Evolutionary conservation across 352 stramenopile species (phyloP).

Genomic region (Globisporangium apiculatum): DNA sequence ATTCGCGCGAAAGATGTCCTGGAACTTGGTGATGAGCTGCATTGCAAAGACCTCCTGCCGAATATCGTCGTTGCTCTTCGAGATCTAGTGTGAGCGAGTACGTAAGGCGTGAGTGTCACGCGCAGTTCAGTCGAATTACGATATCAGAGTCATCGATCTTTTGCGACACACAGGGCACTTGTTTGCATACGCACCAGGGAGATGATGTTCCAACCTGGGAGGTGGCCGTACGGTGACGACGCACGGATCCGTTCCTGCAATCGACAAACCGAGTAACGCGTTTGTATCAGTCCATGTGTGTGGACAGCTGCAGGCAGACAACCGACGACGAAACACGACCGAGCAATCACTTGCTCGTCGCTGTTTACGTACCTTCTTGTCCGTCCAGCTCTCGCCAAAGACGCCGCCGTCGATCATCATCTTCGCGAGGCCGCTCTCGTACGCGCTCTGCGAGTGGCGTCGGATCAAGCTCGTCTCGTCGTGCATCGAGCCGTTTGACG

Average conservation of each 20-base stretch:
- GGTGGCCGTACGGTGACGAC: conserved; percentile 76
- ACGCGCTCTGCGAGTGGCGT: conserved; percentile 48
- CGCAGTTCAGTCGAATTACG: neutral
- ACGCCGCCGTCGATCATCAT: conserved; percentile 43
- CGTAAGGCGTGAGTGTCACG: neutral
- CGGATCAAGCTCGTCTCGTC: conserved; percentile 37
- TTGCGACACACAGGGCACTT: neutral
- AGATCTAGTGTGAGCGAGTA: conserved; percentile 49
- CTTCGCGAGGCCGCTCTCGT: conserved; percentile 62
- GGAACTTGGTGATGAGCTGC: conserved; percentile 92
- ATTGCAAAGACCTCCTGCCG: conserved; percentile 95
- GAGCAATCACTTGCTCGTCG: no score
- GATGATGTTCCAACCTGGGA: conserved; percentile 90
- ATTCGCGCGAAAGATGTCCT: conserved; percentile 89
- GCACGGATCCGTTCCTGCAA: conserved; percentile 72
- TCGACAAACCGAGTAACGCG: neutral
- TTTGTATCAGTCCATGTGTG: no score
- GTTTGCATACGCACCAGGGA: conserved; percentile 53
- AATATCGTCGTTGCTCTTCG: conserved; percentile 96
- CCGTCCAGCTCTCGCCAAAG: conserved; percentile 93
- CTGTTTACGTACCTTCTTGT: conserved; percentile 71
- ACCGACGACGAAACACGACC: no score
- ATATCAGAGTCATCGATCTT: no score
- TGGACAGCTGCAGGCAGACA: no score
- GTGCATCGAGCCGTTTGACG: conserved; percentile 8